Evolutionary conservation across 192 early-diverging fungal genomes (phyloP).

Genomic region (Entrophospora sp.): DNA sequence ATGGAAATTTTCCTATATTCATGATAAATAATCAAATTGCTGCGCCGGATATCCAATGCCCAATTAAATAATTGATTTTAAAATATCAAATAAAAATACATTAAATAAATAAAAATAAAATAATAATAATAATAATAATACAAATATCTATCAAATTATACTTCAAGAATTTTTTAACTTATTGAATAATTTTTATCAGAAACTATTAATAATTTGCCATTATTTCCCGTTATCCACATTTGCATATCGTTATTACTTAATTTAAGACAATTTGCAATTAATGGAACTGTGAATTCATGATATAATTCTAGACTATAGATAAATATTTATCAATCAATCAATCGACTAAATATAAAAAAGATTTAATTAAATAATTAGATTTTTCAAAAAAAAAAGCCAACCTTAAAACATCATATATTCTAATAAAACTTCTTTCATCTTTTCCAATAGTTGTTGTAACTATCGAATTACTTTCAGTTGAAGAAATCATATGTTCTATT

Average conservation of each 20-base stretch:
- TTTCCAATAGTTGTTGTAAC: background rate
- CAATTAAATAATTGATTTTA: too few species aligned
- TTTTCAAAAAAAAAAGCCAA: background rate
- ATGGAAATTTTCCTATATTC: too few species aligned
- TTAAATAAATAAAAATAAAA: background rate
- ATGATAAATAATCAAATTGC: too few species aligned
- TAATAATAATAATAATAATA: background rate
- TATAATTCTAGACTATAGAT: slow-evolving; percentile 1
- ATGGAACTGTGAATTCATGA: slow-evolving; percentile 6
- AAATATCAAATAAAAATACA: too few species aligned
- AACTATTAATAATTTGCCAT: slow-evolving; percentile 18
- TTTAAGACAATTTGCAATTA: slow-evolving; percentile 3
- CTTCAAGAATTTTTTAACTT: background rate
- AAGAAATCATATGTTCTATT: slow-evolving; percentile 13
- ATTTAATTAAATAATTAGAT: background rate
- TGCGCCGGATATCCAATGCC: too few species aligned
- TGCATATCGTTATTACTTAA: slow-evolving; percentile 2
- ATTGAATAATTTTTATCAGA: slow-evolving; percentile 7
- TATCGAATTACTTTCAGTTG: background rate
- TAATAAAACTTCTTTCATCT: background rate
- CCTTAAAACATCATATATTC: slow-evolving; percentile 14
- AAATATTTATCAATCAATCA: background rate
- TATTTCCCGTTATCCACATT: slow-evolving; percentile 10
- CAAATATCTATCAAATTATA: background rate
- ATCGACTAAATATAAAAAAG: background rate